Conservation (phyloP, 257 asterid genomes). For the Solanum phureja region DNA sequence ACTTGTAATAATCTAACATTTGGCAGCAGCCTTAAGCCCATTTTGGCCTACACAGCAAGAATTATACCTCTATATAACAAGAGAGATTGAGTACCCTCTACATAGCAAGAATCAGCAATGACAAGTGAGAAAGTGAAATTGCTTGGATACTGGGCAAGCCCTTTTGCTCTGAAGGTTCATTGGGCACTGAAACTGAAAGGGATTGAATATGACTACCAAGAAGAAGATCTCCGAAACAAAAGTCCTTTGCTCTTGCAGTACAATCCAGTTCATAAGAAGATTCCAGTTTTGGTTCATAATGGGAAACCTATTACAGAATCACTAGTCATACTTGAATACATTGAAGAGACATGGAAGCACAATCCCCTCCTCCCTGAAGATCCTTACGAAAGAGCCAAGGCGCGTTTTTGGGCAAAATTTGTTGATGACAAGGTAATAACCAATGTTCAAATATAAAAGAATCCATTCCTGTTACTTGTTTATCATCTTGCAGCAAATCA, state of each 20-base stretch:
- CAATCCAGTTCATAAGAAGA: conserved; percentile 18
- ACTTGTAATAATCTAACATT: background rate
- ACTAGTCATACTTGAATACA: conserved; percentile 16
- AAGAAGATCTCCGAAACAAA: conserved; percentile 23
- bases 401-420: background rate
- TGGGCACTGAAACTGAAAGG: conserved; percentile 27
- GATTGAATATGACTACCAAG: conserved; percentile 19
- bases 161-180: conserved; percentile 12
- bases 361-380: conserved; percentile 21
- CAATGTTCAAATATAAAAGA: background rate
- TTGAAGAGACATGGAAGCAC: conserved; percentile 20
- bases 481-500: too few relatives aligned
- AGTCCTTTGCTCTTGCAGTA: conserved; percentile 13
- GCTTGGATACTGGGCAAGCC: conserved; percentile 25
- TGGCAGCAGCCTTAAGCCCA: background rate
- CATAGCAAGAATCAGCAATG: conserved; percentile 2
- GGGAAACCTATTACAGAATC: conserved; percentile 17
- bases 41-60: background rate
- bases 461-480: background rate
- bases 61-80: background rate
- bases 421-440: background rate
- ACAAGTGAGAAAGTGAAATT: conserved; percentile 8
- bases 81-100: background rate
- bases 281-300: conserved; percentile 17
- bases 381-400: conserved; percentile 14